These are phyloP conservation scores for Podosphaera fusca DNA, from an alignment of 2,329 filamentous ascomycete genomes.

Conservation along the genomic window DNA sequence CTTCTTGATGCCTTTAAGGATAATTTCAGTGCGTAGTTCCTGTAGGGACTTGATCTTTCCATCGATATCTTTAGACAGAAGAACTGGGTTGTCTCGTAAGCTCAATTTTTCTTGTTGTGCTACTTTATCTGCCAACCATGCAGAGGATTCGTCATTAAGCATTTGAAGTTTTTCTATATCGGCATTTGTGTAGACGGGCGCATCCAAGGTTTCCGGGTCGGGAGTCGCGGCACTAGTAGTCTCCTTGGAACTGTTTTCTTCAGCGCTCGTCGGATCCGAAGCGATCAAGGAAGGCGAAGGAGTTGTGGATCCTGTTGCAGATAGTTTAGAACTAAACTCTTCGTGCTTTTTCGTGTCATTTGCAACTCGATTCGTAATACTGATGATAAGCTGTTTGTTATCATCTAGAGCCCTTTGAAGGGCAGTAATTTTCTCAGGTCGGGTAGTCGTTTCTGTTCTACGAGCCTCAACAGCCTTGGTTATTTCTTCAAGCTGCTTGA, in stretches of 20 bases:
- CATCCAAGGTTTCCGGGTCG: slow-evolving; percentile 28
- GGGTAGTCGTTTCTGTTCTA: slow-evolving; percentile 44
- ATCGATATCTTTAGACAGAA: slow-evolving; percentile 49
- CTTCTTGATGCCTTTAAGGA: slow-evolving; percentile 42
- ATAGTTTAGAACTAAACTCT: slow-evolving; percentile 25
- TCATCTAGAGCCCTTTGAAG: slow-evolving; percentile 50
- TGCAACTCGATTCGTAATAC: slow-evolving; percentile 50
- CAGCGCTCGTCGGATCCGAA: slow-evolving; percentile 46
- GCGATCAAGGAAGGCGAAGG: slow-evolving; percentile 20
- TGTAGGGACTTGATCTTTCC: slow-evolving; percentile 47
- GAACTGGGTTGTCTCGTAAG: slow-evolving; percentile 47
- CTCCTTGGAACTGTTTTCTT: slow-evolving; percentile 27
- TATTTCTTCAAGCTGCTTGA: slow-evolving; percentile 55
- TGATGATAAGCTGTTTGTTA: slow-evolving; percentile 44
- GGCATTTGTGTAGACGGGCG: slow-evolving; percentile 46
- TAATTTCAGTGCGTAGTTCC: slow-evolving; percentile 43
- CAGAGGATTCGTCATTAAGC: slow-evolving; percentile 34
- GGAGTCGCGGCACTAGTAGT: slow-evolving; percentile 13
- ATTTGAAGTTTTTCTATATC: slow-evolving; percentile 46
- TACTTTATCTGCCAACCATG: slow-evolving; percentile 56
- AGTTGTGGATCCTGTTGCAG: slow-evolving; percentile 17
- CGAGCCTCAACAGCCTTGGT: slow-evolving; percentile 57
- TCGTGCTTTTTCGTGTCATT: slow-evolving; percentile 38
- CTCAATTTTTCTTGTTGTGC: slow-evolving; percentile 47
- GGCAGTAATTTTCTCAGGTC: slow-evolving; percentile 43